A percentile compares a stretch with the other conserved stretches of the same genome.
Evolutionary conservation across 129 eudicot genomes (phyloP).

Genomic region (Oenanthe sinensis): DNA sequence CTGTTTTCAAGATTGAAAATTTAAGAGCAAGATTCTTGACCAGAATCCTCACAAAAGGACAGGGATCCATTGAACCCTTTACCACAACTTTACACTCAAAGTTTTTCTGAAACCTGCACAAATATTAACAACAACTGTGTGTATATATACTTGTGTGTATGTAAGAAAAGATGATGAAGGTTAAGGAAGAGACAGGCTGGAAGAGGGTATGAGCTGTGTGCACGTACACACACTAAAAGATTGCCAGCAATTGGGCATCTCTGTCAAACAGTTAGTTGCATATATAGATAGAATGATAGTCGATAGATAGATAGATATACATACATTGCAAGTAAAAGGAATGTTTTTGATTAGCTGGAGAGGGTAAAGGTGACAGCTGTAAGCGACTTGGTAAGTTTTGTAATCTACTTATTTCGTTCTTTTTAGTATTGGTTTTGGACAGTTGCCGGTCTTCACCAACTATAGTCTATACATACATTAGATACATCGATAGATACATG

Average conservation of each 20-base stretch:
- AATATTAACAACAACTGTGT: not conserved
- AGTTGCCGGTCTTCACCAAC: constrained; percentile 3
- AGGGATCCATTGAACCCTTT: constrained; percentile 60
- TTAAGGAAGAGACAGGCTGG: constrained; percentile 19
- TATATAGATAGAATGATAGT: not conserved
- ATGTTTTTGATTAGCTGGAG: constrained; percentile 4
- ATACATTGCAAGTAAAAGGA: not conserved
- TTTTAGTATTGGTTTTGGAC: constrained; percentile 4
- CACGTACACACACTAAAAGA: constrained; percentile 2
- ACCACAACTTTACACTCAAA: not conserved
- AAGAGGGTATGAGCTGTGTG: constrained; percentile 4
- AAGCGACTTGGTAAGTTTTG: not conserved
- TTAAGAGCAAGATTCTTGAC: constrained; percentile 38
- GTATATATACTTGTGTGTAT: not conserved
- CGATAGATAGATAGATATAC: not conserved
- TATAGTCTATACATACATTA: not conserved
- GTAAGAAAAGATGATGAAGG: not conserved
- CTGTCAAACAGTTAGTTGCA: not conserved
- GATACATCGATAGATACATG: not conserved
- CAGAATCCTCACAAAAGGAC: constrained; percentile 53
- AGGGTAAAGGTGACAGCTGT: constrained; percentile 18
- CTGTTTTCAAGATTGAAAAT: constrained; percentile 9
- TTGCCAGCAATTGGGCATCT: constrained; percentile 11
- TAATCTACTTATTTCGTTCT: not conserved
- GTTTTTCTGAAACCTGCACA: not conserved